These are phyloP conservation scores for Przewalskia tangutica DNA, from an alignment of 257 asterid species.

Conservation along the genomic window DNA sequence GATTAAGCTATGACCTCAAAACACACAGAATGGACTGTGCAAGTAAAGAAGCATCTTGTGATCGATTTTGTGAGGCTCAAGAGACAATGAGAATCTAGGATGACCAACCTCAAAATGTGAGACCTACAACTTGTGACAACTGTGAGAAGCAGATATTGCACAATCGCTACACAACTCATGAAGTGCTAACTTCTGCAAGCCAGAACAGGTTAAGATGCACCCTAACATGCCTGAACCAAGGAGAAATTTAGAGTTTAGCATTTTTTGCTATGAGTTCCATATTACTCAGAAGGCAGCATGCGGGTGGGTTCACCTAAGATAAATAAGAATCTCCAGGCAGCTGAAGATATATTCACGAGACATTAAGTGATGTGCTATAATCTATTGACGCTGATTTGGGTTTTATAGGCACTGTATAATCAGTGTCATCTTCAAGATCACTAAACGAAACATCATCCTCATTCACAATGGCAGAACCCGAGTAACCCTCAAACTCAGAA, in stretches of 20 bases:
- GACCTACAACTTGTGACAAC: not conserved
- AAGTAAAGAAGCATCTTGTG: not conserved
- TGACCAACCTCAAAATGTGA: not conserved
- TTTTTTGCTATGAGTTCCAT: not conserved
- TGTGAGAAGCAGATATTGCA: not conserved
- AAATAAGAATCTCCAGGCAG: not conserved
- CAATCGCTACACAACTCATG: not conserved
- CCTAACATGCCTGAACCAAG: not conserved
- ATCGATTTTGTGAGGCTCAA: not conserved
- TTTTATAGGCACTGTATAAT: slow-evolving; percentile 44
- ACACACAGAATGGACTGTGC: not conserved
- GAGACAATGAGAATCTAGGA: not conserved
- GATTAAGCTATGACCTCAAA: not conserved
- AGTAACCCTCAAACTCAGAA: slow-evolving; percentile 56
- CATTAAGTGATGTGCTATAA: not conserved
- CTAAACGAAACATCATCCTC: slow-evolving; percentile 96
- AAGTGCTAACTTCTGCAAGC: not conserved
- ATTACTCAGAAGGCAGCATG: not conserved
- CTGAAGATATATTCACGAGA: not conserved
- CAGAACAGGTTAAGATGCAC: not conserved
- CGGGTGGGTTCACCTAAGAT: not conserved
- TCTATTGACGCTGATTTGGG: slow-evolving; percentile 5
- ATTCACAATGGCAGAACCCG: slow-evolving; percentile 26
- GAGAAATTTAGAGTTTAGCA: not conserved
- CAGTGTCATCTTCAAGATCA: slow-evolving; percentile 87